phyloP scores from a whole-genome alignment of 192 early-diverging fungal genomes.

The Backusella psychrophila region DNA sequence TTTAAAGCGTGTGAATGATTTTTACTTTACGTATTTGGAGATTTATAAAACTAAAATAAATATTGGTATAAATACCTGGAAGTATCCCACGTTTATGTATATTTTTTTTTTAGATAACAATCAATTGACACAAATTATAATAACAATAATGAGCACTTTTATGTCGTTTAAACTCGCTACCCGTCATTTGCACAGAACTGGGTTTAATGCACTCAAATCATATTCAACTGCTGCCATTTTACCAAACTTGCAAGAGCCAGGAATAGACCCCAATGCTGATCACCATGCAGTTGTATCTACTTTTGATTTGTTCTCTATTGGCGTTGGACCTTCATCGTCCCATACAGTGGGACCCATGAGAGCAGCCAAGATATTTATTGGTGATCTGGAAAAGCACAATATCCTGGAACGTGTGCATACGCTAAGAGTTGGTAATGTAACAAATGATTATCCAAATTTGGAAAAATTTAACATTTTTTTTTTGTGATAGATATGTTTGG shows the following conservation, averaged over 20 bases:
- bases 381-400: slow-evolving; percentile 71
- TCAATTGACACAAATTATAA: background rate
- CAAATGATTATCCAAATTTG: slow-evolving; percentile 56
- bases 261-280: slow-evolving; percentile 20
- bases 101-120: background rate
- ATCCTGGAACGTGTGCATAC: slow-evolving; percentile 56
- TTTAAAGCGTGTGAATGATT: slow-evolving; percentile 1
- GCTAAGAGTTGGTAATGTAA: slow-evolving; percentile 36
- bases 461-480: background rate
- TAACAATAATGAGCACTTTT: slow-evolving; percentile 8
- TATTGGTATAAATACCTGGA: background rate
- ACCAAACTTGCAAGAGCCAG: background rate
- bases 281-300: slow-evolving; percentile 87
- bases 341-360: slow-evolving; percentile 98
- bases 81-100: background rate
- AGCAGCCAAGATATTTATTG: slow-evolving; percentile 91
- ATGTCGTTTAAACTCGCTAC: background rate
- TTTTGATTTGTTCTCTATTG: slow-evolving; percentile 95
- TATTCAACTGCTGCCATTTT: slow-evolving; percentile 18
- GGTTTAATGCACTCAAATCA: background rate
- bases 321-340: slow-evolving; percentile 90
- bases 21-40: slow-evolving; percentile 6
- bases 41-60: background rate
- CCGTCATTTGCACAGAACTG: background rate
- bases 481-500: slow-evolving; percentile 80